Conservation (phyloP, 2,329 filamentous ascomycete species). For the Claviceps monticola region DNA sequence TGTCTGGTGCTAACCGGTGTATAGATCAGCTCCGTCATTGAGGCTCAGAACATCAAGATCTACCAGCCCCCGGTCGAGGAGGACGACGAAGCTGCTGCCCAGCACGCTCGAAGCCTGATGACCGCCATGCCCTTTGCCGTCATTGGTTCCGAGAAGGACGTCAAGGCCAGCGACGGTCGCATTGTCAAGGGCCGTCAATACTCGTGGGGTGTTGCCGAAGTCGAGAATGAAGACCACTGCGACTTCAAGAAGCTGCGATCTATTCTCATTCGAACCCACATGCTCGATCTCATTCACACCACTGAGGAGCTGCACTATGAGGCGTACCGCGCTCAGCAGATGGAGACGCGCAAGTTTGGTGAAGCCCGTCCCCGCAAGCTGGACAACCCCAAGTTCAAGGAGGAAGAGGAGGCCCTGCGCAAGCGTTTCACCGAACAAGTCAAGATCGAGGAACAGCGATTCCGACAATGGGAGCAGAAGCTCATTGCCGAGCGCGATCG, state of each 20-base stretch:
- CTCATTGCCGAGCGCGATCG: constrained; percentile 97
- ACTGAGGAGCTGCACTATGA: constrained; percentile 99
- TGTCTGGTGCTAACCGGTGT: constrained; percentile 7
- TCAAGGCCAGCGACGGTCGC: constrained; percentile 88
- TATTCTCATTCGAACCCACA: constrained; percentile 96
- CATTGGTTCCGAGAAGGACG: constrained; percentile 98
- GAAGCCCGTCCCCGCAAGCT: constrained; percentile 94
- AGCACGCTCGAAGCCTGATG: constrained; percentile 90
- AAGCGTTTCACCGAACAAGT: constrained; percentile 99
- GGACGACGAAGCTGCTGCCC: constrained; percentile 89
- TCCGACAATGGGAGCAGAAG: constrained; percentile 99
- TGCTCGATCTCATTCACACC: constrained; percentile 98
- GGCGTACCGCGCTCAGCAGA: constrained; percentile 96
- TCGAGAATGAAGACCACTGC: constrained; percentile 99
- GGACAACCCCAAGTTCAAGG: constrained; percentile 99
- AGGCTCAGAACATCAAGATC: constrained; percentile 98
- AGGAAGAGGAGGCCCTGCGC: constrained; percentile 94
- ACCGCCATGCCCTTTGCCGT: constrained; percentile 97
- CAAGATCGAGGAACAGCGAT: constrained; percentile 98
- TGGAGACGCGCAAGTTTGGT: constrained; percentile 99
- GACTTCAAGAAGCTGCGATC: constrained; percentile 99
- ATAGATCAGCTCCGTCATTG: constrained; percentile 90
- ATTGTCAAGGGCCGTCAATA: constrained; percentile 99
- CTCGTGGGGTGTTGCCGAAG: constrained; percentile 97
- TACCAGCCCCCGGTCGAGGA: constrained; percentile 97